A percentile compares a stretch with the other conserved stretches of the same genome.
These are phyloP conservation scores for Calocybe gangraenosa DNA, from an alignment of 768 basidiomycete species.

Conservation along the genomic window DNA sequence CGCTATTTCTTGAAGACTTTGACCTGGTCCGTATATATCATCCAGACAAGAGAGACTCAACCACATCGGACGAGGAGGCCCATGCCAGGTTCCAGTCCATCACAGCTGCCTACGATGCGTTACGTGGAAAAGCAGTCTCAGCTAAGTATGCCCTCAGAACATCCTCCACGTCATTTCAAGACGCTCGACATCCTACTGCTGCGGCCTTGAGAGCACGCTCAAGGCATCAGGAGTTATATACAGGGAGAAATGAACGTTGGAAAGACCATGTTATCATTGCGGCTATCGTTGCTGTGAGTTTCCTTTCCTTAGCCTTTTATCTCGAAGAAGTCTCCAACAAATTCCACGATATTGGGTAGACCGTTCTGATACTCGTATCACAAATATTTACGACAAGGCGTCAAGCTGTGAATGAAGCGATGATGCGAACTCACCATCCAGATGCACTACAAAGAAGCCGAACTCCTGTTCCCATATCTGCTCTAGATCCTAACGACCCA, in stretches of 20 bases:
- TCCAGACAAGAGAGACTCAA: constrained; percentile 54
- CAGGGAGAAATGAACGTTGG: constrained; percentile 61
- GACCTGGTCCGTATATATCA: constrained; percentile 80
- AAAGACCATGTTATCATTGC: constrained; percentile 60
- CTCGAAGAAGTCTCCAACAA: neutral
- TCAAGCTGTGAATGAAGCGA: constrained; percentile 23
- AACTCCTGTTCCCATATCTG: constrained; percentile 1
- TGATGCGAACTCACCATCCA: constrained; percentile 7
- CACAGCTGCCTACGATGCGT: constrained; percentile 59
- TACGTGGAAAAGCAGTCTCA: constrained; percentile 43
- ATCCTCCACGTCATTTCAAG: constrained; percentile 12
- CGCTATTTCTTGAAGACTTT: constrained; percentile 46
- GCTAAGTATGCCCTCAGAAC: constrained; percentile 7
- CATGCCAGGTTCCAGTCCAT: constrained; percentile 70
- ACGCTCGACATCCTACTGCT: constrained; percentile 27
- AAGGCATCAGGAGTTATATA: constrained; percentile 41
- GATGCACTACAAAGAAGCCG: neutral
- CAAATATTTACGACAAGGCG: constrained; percentile 27
- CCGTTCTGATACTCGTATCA: constrained; percentile 26
- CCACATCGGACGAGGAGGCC: constrained; percentile 41
- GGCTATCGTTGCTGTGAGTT: constrained; percentile 48
- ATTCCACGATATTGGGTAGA: constrained; percentile 16
- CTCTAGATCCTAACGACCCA: constrained; percentile 10
- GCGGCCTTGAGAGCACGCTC: constrained; percentile 43
- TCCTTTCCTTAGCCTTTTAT: neutral